phyloP scores from a whole-genome alignment of 805 yeast species.

The Metschnikowia colocasiae region DNA sequence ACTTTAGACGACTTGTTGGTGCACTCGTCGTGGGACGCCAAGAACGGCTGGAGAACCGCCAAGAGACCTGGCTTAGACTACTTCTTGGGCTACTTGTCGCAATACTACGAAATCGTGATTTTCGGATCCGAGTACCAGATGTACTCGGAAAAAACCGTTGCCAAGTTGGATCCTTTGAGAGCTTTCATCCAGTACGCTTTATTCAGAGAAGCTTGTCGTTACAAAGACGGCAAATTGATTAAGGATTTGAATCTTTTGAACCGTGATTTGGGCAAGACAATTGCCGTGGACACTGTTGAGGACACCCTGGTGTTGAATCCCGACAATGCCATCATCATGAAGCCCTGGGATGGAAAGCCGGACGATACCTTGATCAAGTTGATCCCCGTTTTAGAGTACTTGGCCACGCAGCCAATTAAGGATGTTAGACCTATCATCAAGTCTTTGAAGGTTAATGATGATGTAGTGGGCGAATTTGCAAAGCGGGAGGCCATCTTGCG shows the following conservation, averaged over 20 bases:
- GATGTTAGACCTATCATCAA: conserved; percentile 88
- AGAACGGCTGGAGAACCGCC: conserved; percentile 96
- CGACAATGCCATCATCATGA: conserved; percentile 84
- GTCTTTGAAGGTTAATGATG: conserved; percentile 62
- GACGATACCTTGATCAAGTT: conserved; percentile 76
- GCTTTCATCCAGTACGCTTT: conserved; percentile 84
- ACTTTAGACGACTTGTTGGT: conserved; percentile 86
- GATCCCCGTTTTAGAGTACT: conserved; percentile 90
- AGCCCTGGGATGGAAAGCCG: conserved; percentile 81
- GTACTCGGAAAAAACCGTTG: conserved; percentile 78
- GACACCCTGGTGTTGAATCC: conserved; percentile 79
- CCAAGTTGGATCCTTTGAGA: conserved; percentile 89
- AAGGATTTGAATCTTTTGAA: conserved; percentile 88
- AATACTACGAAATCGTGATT: conserved; percentile 91
- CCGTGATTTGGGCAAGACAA: conserved; percentile 80
- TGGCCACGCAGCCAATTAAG: conserved; percentile 80
- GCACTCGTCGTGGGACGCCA: conserved; percentile 88
- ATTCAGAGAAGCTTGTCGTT: conserved; percentile 86
- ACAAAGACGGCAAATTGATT: conserved; percentile 82
- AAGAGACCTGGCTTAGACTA: conserved; percentile 98
- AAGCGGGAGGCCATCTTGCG: conserved; percentile 75
- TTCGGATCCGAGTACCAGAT: conserved; percentile 83
- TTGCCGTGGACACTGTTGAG: conserved; percentile 74
- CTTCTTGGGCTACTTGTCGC: conserved; percentile 89
- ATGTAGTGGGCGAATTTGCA: conserved; percentile 75